Evolutionary conservation across 129 eudicot genomes (phyloP).

Genomic region (Gnaphalium uliginosum): DNA sequence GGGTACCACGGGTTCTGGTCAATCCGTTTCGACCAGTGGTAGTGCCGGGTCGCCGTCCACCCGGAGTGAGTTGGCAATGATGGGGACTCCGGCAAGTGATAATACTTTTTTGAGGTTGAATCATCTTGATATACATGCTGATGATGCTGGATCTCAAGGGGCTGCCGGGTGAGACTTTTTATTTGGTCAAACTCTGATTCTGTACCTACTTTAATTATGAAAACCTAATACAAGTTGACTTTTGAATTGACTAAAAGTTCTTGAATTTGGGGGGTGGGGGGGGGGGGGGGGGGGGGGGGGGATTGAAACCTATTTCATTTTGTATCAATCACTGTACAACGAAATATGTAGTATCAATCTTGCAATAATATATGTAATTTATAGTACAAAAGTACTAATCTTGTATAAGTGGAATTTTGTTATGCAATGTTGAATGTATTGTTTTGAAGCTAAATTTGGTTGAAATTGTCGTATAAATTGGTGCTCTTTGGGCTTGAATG

Average conservation of each 20-base stretch:
- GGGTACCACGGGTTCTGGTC: constrained; percentile 82
- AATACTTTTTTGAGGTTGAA: constrained; percentile 61
- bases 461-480: no score
- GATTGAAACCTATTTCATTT: neutral
- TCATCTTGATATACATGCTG: constrained; percentile 82
- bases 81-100: constrained; percentile 69
- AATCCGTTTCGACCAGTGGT: constrained; percentile 89
- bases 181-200: neutral
- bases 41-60: constrained; percentile 91
- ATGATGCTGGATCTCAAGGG: constrained; percentile 87
- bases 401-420: neutral
- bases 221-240: constrained; percentile 30
- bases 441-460: neutral
- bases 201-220: neutral
- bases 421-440: constrained; percentile 11
- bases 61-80: constrained; percentile 79
- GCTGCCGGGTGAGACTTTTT: constrained; percentile 21
- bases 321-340: neutral
- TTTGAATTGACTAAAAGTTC: constrained; percentile 8
- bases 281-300: constrained; percentile 12
- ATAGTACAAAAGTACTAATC: neutral
- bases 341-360: neutral
- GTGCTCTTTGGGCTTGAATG: neutral
- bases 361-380: neutral
- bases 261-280: constrained; percentile 2